A percentile compares a stretch with the other conserved stretches of the same genome.
Evolutionary conservation across 2,329 filamentous ascomycete genomes (phyloP).

Genomic region (Ophiostoma novo-ulmi): DNA sequence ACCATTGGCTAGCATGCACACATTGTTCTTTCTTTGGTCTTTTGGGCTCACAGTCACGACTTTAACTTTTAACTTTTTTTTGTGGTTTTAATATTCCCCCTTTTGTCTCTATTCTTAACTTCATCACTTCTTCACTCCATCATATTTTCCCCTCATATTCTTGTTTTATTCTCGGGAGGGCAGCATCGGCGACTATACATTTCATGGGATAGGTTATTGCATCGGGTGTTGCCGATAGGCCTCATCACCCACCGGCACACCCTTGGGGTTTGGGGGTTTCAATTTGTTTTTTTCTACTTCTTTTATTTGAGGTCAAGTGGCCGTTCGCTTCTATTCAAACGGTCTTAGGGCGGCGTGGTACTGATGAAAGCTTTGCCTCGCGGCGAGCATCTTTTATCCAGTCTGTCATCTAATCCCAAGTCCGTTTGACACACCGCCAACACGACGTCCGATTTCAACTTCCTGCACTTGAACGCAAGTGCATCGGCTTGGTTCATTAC

Average conservation of each 20-base stretch:
- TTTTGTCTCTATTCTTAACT: conserved; percentile 17
- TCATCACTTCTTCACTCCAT: background rate
- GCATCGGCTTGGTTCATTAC: background rate
- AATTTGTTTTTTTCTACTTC: background rate
- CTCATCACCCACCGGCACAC: background rate
- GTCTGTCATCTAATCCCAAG: background rate
- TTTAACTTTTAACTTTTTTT: background rate
- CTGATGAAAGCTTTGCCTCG: background rate
- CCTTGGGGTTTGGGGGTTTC: background rate
- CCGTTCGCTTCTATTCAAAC: background rate
- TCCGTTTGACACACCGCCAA: background rate
- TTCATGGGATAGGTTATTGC: background rate
- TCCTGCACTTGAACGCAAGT: background rate
- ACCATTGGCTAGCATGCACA: background rate
- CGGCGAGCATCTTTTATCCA: background rate
- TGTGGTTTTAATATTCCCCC: conserved; percentile 17
- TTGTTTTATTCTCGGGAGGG: background rate
- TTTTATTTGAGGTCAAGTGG: background rate
- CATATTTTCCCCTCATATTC: conserved; percentile 1
- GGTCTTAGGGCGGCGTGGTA: background rate
- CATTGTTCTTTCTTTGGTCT: background rate
- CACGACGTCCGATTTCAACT: no score
- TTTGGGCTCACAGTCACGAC: background rate
- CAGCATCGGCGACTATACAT: background rate
- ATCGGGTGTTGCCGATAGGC: background rate